A percentile compares a stretch with the other conserved stretches of the same genome.
phyloP scores from a whole-genome alignment of 2,329 filamentous ascomycete species.

The Colletotrichum tanaceti region DNA sequence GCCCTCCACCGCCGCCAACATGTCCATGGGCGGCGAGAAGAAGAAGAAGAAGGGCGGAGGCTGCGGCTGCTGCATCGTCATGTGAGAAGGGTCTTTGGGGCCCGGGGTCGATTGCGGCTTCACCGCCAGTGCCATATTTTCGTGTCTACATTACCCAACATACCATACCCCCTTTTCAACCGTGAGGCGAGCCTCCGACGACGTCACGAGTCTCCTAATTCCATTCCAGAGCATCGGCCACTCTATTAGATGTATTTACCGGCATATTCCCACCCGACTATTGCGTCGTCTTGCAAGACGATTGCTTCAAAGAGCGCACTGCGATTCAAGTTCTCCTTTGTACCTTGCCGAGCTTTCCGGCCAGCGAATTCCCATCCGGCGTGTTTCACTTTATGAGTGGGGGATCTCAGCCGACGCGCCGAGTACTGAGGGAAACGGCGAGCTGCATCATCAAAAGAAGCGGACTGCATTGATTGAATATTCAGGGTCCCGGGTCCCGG shows the following conservation, averaged over 20 bases:
- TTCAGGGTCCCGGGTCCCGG: background rate
- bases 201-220: slow-evolving; percentile 43
- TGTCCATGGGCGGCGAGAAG: slow-evolving; percentile 44
- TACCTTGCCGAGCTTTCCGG: slow-evolving; percentile 19
- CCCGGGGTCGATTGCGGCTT: background rate
- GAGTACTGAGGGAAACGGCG: background rate
- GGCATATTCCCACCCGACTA: slow-evolving; percentile 29
- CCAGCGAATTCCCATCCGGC: slow-evolving; percentile 18
- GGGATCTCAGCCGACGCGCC: slow-evolving; percentile 5
- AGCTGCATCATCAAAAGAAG: slow-evolving; percentile 8
- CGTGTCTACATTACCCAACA: slow-evolving; percentile 28
- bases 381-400: slow-evolving; percentile 15
- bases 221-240: slow-evolving; percentile 33
- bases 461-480: slow-evolving; percentile 20
- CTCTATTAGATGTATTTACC: slow-evolving; percentile 40
- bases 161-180: slow-evolving; percentile 29
- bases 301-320: slow-evolving; percentile 33
- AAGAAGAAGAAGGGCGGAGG: slow-evolving; percentile 56
- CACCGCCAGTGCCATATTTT: slow-evolving; percentile 14
- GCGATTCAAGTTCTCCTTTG: slow-evolving; percentile 28
- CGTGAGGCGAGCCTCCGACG: slow-evolving; percentile 39
- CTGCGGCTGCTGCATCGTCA: slow-evolving; percentile 65
- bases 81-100: slow-evolving; percentile 51
- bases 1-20: slow-evolving; percentile 28
- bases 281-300: slow-evolving; percentile 16